phyloP scores from a whole-genome alignment of 2,329 filamentous ascomycete genomes.

The Trichoderma sp. region DNA sequence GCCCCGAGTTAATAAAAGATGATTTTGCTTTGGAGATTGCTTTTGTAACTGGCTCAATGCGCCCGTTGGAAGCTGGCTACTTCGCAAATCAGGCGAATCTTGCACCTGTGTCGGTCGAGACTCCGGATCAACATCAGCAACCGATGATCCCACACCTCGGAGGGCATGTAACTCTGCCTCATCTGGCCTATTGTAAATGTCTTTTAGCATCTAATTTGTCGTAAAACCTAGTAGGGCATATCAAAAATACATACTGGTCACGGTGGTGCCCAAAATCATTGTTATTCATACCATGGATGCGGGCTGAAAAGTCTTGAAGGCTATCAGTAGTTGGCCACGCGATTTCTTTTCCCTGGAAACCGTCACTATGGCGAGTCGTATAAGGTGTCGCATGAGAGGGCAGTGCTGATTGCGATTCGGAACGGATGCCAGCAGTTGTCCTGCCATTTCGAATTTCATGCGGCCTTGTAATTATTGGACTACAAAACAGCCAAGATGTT shows the following conservation, averaged over 20 bases:
- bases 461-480: background rate
- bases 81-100: slow-evolving; percentile 26
- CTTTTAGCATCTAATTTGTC: background rate
- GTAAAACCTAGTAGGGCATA: too few species aligned
- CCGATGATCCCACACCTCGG: slow-evolving; percentile 33
- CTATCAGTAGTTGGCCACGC: slow-evolving; percentile 85
- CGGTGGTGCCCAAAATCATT: slow-evolving; percentile 44
- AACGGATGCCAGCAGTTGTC: slow-evolving; percentile 28
- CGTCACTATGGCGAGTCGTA: slow-evolving; percentile 32
- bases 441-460: slow-evolving; percentile 30
- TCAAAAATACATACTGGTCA: slow-evolving; percentile 27
- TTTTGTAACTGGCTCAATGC: background rate
- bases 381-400: slow-evolving; percentile 31
- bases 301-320: slow-evolving; percentile 74
- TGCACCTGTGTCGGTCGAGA: slow-evolving; percentile 25
- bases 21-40: background rate
- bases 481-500: background rate
- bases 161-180: slow-evolving; percentile 16
- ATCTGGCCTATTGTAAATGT: background rate
- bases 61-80: background rate
- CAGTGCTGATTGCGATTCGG: slow-evolving; percentile 22
- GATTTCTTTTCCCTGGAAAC: slow-evolving; percentile 43
- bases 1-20: background rate
- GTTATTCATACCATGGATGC: slow-evolving; percentile 59
- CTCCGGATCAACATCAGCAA: slow-evolving; percentile 30